Evolutionary conservation across 225 moss, liverwort and hornwort genomes (phyloP).

Genomic region (Ulota crispa): DNA sequence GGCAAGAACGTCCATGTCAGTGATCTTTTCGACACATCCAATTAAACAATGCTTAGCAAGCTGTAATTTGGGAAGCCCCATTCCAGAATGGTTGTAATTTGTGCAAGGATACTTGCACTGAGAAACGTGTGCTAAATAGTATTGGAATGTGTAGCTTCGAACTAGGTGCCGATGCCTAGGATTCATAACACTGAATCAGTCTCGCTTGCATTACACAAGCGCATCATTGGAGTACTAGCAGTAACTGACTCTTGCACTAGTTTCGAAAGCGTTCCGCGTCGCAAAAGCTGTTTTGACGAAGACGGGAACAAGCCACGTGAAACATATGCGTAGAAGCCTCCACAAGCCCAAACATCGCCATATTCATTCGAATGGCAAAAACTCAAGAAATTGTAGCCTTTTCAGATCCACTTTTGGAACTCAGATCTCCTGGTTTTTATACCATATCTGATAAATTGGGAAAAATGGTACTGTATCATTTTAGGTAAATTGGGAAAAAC

Average conservation of each 20-base stretch:
- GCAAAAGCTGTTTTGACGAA: neutral
- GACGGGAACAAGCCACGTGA: neutral
- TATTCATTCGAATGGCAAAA: too few relatives aligned
- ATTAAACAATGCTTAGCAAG: neutral
- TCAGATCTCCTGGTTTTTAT: too few relatives aligned
- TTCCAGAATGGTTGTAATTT: neutral
- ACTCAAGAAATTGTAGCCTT: too few relatives aligned
- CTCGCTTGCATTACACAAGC: neutral
- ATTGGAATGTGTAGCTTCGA: conserved; percentile 5
- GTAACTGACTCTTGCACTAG: neutral
- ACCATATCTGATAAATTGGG: too few relatives aligned
- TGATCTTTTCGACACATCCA: neutral
- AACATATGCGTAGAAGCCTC: neutral
- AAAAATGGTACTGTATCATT: too few relatives aligned
- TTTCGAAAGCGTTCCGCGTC: neutral
- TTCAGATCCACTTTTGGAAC: too few relatives aligned
- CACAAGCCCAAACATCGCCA: neutral
- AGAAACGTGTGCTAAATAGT: neutral
- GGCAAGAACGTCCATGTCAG: neutral
- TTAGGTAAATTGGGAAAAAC: too few relatives aligned
- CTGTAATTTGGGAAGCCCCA: neutral
- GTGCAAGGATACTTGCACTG: neutral
- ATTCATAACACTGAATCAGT: neutral
- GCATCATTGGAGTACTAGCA: neutral
- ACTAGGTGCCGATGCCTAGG: neutral